Evolutionary conservation across 1,284 basidiomycete genomes (phyloP), one percentile per base, ranked within the genome.

Genomic region (Ceraceosorus guamensis): DNA sequence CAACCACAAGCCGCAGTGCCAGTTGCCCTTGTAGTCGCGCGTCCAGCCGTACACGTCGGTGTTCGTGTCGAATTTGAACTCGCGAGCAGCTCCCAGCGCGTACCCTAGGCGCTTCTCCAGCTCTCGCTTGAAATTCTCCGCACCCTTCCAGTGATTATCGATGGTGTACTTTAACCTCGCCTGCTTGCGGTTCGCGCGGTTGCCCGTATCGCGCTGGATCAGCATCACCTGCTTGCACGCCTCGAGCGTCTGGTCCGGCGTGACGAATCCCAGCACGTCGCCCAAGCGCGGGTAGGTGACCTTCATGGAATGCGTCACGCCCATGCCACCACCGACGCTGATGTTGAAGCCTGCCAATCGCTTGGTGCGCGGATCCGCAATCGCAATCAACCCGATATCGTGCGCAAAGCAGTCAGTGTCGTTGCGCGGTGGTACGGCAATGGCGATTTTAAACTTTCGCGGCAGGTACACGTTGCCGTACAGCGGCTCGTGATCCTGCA

Each of bases 391-490:
- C 18, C 92, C 92, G 41, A 96, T 81, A 76, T 97, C 92, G 76
- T 97, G 95, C 44, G 91, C 87, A 77, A 92, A 97, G 58, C 96
- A 83, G 71, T 99, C 93, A 50, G 92, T 88, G 67, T 96, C 92
- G 76, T 99, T 99, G 66, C 87, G 89, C 8, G 93, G 95, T 7
- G 93, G 93, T 5, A 97, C 89, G 0, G 92, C 91, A 33, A 99
- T 84, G 31, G 92, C 91, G 57, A 99, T 83, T 84, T 99, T 99
- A 83, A 96, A 98, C 88, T 92, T 79, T 76, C 93, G 84, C 46
- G 95, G 93, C 35, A 99, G 82, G 79, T 99, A 98, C 79, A 91
- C 93, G 68, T 91, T 87, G 47, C 95, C 95, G 76, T 98, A 99
- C 14, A 97, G 79, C 1, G 95, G 93, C 79, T 99, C 93, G 65